Conservation (phyloP, 129 eudicot genomes). For the Artemisia tridentata region DNA sequence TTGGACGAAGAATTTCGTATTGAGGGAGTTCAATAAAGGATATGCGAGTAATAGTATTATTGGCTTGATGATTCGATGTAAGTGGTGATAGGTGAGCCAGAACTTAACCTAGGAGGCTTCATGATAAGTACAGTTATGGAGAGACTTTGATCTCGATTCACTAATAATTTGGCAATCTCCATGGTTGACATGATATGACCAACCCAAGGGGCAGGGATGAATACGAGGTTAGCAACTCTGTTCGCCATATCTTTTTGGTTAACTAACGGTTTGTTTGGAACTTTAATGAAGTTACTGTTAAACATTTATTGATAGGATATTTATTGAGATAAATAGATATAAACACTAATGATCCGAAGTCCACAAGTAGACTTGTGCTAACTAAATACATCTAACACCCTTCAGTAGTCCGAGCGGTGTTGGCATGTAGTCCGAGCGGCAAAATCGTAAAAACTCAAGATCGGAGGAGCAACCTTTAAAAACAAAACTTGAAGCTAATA, state of each 20-base stretch:
- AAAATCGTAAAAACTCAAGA: too few species aligned
- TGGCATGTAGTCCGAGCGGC: too few species aligned
- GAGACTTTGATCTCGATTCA: slow-evolving; percentile 20
- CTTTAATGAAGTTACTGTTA: too few species aligned
- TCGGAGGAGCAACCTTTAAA: too few species aligned
- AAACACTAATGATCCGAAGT: too few species aligned
- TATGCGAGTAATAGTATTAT: background rate
- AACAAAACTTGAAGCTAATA: too few species aligned
- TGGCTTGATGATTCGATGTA: slow-evolving; percentile 18
- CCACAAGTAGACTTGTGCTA: too few species aligned
- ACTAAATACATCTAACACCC: too few species aligned
- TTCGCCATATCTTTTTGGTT: slow-evolving; percentile 2
- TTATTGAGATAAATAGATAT: too few species aligned
- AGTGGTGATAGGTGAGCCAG: background rate
- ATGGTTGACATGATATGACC: slow-evolving; percentile 28
- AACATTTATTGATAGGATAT: too few species aligned
- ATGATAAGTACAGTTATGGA: slow-evolving; percentile 16
- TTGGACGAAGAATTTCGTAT: background rate
- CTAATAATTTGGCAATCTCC: slow-evolving; percentile 13
- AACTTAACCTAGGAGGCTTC: background rate
- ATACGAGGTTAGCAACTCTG: slow-evolving; percentile 6
- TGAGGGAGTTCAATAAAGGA: slow-evolving; percentile 22
- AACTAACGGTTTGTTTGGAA: too few species aligned
- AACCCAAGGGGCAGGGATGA: slow-evolving; percentile 18
- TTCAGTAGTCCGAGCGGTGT: too few species aligned